A percentile compares a stretch with the other conserved stretches of the same genome.
Evolutionary conservation across 352 stramenopile genomes (phyloP).

Genomic region (Pythium brassicae): DNA sequence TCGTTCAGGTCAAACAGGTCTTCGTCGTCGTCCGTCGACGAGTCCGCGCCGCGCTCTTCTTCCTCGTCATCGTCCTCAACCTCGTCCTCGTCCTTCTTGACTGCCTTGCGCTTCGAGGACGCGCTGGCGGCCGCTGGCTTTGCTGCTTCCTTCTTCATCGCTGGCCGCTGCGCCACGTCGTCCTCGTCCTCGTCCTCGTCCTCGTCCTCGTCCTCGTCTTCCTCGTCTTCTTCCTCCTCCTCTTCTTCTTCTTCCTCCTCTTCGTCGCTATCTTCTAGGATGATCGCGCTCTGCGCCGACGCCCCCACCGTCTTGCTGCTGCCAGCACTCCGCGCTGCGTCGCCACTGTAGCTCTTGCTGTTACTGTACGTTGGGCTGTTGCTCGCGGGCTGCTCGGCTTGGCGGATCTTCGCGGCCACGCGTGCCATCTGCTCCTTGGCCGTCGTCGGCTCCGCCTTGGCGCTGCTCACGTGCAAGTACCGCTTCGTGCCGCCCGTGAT

Average conservation of each 20-base stretch:
- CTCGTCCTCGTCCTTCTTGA: not conserved
- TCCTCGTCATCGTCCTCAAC: slow-evolving; percentile 14
- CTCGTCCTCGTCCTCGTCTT: slow-evolving; percentile 18
- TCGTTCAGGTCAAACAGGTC: slow-evolving; percentile 70
- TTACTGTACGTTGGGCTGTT: slow-evolving; percentile 9
- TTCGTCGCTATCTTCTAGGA: slow-evolving; percentile 51
- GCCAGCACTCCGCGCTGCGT: not conserved
- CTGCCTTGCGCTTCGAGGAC: not conserved
- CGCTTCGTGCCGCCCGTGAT: slow-evolving; percentile 19
- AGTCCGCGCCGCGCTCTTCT: slow-evolving; percentile 23
- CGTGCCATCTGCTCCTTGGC: slow-evolving; percentile 22
- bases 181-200: slow-evolving; percentile 20
- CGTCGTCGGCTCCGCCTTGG: not conserved
- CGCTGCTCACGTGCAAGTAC: not conserved
- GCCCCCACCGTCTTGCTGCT: slow-evolving; percentile 9
- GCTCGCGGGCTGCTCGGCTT: slow-evolving; percentile 20
- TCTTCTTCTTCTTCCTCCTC: slow-evolving; percentile 15
- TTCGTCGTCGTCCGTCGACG: slow-evolving; percentile 60
- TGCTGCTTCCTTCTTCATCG: not conserved
- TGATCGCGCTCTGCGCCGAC: slow-evolving; percentile 42
- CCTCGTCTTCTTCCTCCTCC: slow-evolving; percentile 17
- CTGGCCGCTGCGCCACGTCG: slow-evolving; percentile 15
- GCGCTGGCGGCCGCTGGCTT: slow-evolving; percentile 7
- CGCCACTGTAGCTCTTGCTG: slow-evolving; percentile 9
- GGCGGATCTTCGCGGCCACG: slow-evolving; percentile 25